A percentile compares a stretch with the other conserved stretches of the same genome.
Evolutionary conservation across 208 protist genomes (phyloP).

Genomic region (Leishmania amazonensis): DNA sequence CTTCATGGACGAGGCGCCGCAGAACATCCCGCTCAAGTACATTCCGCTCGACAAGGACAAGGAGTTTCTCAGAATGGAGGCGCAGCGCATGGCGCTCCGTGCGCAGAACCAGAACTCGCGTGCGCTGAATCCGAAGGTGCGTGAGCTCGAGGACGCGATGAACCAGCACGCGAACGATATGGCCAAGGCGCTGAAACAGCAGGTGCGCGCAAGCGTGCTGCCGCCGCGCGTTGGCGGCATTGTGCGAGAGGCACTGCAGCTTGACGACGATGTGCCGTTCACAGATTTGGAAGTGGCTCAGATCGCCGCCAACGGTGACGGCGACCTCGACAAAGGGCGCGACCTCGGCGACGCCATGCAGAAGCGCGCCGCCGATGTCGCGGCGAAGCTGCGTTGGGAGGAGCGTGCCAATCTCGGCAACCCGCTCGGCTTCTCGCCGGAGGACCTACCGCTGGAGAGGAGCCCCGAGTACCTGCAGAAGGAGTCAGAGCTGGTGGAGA

Average conservation of each 20-base stretch:
- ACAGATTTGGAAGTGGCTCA: slow-evolving; percentile 70
- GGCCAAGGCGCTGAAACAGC: slow-evolving; percentile 51
- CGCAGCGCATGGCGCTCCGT: slow-evolving; percentile 50
- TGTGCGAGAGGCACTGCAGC: slow-evolving; percentile 50
- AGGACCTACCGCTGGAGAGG: slow-evolving; percentile 68
- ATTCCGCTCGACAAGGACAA: slow-evolving; percentile 66
- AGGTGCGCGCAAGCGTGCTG: slow-evolving; percentile 45
- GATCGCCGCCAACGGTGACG: slow-evolving; percentile 57
- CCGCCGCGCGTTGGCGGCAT: slow-evolving; percentile 50
- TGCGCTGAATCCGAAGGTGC: slow-evolving; percentile 38
- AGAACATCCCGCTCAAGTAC: slow-evolving; percentile 60
- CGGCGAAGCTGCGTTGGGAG: slow-evolving; percentile 58
- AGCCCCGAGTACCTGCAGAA: slow-evolving; percentile 51
- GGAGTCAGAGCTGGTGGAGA: slow-evolving; percentile 50
- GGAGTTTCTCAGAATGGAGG: slow-evolving; percentile 68
- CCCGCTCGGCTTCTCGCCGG: slow-evolving; percentile 62
- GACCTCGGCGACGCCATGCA: slow-evolving; percentile 66
- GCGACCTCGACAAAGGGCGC: slow-evolving; percentile 46
- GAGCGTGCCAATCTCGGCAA: slow-evolving; percentile 58
- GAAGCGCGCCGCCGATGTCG: slow-evolving; percentile 66
- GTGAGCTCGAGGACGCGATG: slow-evolving; percentile 69
- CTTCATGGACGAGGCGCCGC: slow-evolving; percentile 72
- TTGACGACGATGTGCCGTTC: slow-evolving; percentile 77
- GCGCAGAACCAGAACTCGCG: slow-evolving; percentile 43
- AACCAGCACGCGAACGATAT: slow-evolving; percentile 61